These are phyloP conservation scores for Penicillium brasilianum DNA, from an alignment of 2,329 filamentous ascomycete genomes.

Conservation along the genomic window DNA sequence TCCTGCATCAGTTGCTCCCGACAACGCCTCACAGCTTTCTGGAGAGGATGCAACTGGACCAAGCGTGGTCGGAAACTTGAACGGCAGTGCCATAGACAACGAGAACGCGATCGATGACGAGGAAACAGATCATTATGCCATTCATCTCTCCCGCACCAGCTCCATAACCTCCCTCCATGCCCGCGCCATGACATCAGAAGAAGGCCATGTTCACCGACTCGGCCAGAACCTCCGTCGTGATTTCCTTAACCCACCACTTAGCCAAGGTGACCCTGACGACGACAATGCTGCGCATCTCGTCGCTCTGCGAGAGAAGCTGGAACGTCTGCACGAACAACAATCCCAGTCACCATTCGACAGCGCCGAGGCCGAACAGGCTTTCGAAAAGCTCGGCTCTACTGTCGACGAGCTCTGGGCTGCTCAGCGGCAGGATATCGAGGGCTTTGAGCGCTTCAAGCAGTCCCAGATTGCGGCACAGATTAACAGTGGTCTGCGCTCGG, in stretches of 20 bases:
- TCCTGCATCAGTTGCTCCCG: slow-evolving; percentile 26
- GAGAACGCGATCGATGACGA: slow-evolving; percentile 47
- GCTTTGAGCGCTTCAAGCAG: slow-evolving; percentile 51
- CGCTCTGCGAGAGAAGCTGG: slow-evolving; percentile 50
- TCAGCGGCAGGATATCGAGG: slow-evolving; percentile 50
- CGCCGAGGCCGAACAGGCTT: slow-evolving; percentile 46
- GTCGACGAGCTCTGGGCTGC: slow-evolving; percentile 52
- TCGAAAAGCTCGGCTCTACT: slow-evolving; percentile 51
- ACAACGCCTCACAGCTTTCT: slow-evolving; percentile 43
- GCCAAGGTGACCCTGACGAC: slow-evolving; percentile 42
- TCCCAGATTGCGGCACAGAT: slow-evolving; percentile 54
- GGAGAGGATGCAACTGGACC: slow-evolving; percentile 36
- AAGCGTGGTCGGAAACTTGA: slow-evolving; percentile 40
- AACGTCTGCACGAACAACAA: slow-evolving; percentile 50
- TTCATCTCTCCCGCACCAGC: slow-evolving; percentile 62
- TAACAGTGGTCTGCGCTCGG: slow-evolving; percentile 42
- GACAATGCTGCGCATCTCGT: slow-evolving; percentile 52
- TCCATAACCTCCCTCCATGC: slow-evolving; percentile 72
- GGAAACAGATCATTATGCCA: slow-evolving; percentile 49
- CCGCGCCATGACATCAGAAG: slow-evolving; percentile 68
- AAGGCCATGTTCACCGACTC: slow-evolving; percentile 72
- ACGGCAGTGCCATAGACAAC: slow-evolving; percentile 35
- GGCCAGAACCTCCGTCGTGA: slow-evolving; percentile 70
- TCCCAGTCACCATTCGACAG: slow-evolving; percentile 47
- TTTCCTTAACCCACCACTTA: slow-evolving; percentile 58